A percentile compares a stretch with the other conserved stretches of the same genome.
These are phyloP conservation scores for Hawksworthiomyces lignivorus DNA, from an alignment of 2,329 filamentous ascomycete species.

Conservation along the genomic window DNA sequence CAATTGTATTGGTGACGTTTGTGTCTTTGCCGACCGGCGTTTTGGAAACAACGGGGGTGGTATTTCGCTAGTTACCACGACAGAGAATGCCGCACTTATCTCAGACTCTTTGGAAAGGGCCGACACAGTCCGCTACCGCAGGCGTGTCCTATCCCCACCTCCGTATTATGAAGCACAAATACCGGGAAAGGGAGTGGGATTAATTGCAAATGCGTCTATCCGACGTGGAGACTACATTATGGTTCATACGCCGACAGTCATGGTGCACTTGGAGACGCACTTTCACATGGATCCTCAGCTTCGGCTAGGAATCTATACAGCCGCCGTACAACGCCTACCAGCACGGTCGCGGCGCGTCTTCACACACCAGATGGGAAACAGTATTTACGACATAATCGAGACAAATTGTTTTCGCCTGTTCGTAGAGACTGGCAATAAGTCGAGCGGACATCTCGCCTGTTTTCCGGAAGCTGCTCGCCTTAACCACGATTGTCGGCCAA, in stretches of 20 bases:
- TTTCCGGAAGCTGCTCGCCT: conserved; percentile 28
- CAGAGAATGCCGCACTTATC: neutral
- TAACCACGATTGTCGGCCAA: conserved; percentile 34
- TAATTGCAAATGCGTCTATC: conserved; percentile 28
- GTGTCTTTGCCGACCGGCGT: neutral
- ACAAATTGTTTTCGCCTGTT: conserved; percentile 29
- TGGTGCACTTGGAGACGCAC: conserved; percentile 20
- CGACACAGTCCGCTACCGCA: neutral
- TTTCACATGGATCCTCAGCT: conserved; percentile 1
- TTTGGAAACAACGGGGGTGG: neutral
- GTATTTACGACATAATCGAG: conserved; percentile 24
- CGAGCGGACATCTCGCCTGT: conserved; percentile 23
- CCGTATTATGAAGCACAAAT: conserved; percentile 24
- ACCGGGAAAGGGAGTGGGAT: conserved; percentile 27
- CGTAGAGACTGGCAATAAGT: conserved; percentile 18
- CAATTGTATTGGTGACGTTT: conserved; percentile 1
- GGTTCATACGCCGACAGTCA: conserved; percentile 22
- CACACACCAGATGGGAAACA: conserved; percentile 24
- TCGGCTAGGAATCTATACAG: conserved; percentile 21
- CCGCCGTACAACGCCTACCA: conserved; percentile 23
- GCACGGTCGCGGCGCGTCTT: conserved; percentile 17
- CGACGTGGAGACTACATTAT: conserved; percentile 28
- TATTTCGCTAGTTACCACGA: neutral
- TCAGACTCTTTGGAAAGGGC: neutral
- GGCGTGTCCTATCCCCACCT: conserved; percentile 3